phyloP scores from a whole-genome alignment of 2,329 filamentous ascomycete genomes.

The Periglandula ipomoeae region DNA sequence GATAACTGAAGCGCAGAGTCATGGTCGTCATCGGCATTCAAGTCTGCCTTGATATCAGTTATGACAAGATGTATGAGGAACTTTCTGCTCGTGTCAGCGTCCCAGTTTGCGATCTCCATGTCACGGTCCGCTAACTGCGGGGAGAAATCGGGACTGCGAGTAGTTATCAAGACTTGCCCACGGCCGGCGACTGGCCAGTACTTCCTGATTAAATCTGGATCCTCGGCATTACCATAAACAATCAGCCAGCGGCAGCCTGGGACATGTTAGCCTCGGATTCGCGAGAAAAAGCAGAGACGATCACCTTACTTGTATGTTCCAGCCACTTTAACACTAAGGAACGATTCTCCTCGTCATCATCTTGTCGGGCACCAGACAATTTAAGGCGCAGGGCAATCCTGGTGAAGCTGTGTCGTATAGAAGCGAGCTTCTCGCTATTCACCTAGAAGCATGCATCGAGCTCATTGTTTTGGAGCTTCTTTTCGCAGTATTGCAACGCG shows the following conservation, averaged over 20 bases:
- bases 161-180: slow-evolving; percentile 9
- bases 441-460: slow-evolving; percentile 8
- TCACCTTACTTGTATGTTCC: slow-evolving; percentile 6
- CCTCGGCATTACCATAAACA: slow-evolving; percentile 10
- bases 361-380: not conserved
- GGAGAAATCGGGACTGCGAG: slow-evolving; percentile 5
- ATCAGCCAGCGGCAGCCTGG: slow-evolving; percentile 8
- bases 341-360: slow-evolving; percentile 7
- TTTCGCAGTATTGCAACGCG: slow-evolving; percentile 7
- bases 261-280: not conserved
- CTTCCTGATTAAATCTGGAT: not conserved
- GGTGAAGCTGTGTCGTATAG: slow-evolving; percentile 10
- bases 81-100: slow-evolving; percentile 4
- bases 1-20: slow-evolving; percentile 4
- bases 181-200: slow-evolving; percentile 8
- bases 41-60: not conserved
- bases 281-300: not conserved
- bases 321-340: slow-evolving; percentile 9
- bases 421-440: slow-evolving; percentile 2
- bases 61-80: slow-evolving; percentile 7
- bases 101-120: slow-evolving; percentile 7
- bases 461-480: not conserved
- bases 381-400: slow-evolving; percentile 9
- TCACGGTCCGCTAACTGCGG: slow-evolving; percentile 1
- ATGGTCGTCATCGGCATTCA: not conserved